Evolutionary conservation across 129 eudicot genomes (phyloP), one percentile per base, ranked within the genome.

Genomic region (Flaveria sonorensis): DNA sequence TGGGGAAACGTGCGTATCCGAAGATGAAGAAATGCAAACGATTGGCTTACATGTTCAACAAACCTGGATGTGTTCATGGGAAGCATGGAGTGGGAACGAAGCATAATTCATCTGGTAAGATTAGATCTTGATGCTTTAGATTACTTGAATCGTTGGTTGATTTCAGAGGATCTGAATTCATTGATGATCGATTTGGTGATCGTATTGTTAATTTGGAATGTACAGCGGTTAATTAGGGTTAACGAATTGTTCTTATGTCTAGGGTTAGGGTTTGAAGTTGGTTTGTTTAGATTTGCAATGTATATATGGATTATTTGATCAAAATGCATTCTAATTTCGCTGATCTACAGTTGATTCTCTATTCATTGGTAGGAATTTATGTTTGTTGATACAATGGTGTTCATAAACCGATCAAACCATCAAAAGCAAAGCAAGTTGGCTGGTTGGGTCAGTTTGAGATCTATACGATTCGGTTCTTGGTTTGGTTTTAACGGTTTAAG

Each of bases 21-120:
- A 93, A 78, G 83, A 67, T 75, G 80, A 81, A 75, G 55, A 93
- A 78, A 43, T 72, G 90, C 0, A 93, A 89, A 74, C 78, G 82
- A 61, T 11, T 85, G 84, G 79, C 89, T 3, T 84, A 83, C 72
- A 61, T 56, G 61, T 75, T 65, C 70, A 88, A 77, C 15, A 83
- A 78, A 73, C 87, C 91, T 24, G 97, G 96, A 3, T 87, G 87
- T 72, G 83, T 82, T 75, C 84, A 79, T 30, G 96, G 92, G 0
- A 90, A 90, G 81, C 93, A 87, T 67, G 92, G 93, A 0, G 59
- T 89, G 26, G 93, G 97, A 1, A 83, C 83, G 85, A 86, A 86
- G 83, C 87, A 86, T 66, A 77, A 76, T 71, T 75, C 76, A 76
- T 81, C 57, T 53, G 68, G 46, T 77, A 68, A 77, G 0, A 12